Evolutionary conservation across 768 basidiomycete species (phyloP).

Genomic region (Boletus insuetus): DNA sequence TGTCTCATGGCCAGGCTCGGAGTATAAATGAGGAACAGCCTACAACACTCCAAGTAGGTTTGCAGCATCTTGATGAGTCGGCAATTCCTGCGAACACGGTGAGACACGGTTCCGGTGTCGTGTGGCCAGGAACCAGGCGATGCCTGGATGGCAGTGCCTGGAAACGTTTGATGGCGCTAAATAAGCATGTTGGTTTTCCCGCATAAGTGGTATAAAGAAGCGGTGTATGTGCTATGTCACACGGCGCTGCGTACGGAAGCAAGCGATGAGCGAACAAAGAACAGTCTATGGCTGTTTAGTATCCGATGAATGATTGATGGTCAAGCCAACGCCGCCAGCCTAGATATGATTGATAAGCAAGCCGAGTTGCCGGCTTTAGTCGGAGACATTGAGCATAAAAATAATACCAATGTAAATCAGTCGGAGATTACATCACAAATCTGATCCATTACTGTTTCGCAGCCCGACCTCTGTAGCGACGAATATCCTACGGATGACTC

Average conservation of each 20-base stretch:
- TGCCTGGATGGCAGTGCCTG: slow-evolving; percentile 12
- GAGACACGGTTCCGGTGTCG: slow-evolving; percentile 1
- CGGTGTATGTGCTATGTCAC: slow-evolving; percentile 12
- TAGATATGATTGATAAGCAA: too few relatives aligned
- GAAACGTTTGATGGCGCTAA: slow-evolving; percentile 5
- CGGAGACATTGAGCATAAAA: too few relatives aligned
- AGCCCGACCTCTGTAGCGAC: too few relatives aligned
- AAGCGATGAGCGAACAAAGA: slow-evolving; percentile 1
- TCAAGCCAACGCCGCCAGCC: too few relatives aligned
- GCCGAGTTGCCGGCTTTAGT: too few relatives aligned
- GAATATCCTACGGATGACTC: too few relatives aligned
- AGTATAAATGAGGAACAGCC: slow-evolving; percentile 25
- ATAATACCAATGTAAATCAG: too few relatives aligned
- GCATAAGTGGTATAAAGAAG: background rate
- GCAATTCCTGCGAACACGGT: background rate
- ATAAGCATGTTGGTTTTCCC: background rate
- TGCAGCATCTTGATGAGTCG: slow-evolving; percentile 5
- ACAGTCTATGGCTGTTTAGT: background rate
- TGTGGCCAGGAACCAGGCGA: slow-evolving; percentile 16
- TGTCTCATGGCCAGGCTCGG: background rate
- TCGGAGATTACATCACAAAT: too few relatives aligned
- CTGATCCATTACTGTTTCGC: too few relatives aligned
- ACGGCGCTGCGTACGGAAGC: too few relatives aligned
- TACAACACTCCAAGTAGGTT: background rate
- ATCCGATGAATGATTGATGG: too few relatives aligned